Base-by-base conservation (phyloP, 257 asterid species). In the Jaltomata sinuosa region DNA sequence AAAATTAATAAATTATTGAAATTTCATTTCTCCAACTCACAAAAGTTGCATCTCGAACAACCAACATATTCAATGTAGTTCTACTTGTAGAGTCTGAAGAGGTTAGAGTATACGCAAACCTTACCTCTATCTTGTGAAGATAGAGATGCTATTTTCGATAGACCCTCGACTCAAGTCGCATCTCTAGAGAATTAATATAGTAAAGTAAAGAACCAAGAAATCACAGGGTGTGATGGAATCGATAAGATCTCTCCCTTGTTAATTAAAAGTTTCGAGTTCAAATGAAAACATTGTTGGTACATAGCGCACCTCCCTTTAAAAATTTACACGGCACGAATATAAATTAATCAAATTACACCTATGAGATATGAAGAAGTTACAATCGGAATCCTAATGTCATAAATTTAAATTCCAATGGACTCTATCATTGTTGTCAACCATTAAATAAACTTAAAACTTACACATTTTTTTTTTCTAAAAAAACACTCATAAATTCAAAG, bases 51-150 rank as follows among this genome's bases (percentile, higher is more conserved):
- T 10, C 65, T 57, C 65, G 15, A 9, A 57, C 31, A 9, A 55
- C n/a, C 64, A 55, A 55, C 14, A 54, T 8, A 8, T 55, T 5
- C 1, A 57, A 5, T 55, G 22, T n/a, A n/a, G 2, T 10, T n/a
- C 0, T 1, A 55, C 5, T 3, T n/a, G 0, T 55, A 0, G 15
- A 3, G 14, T 53, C 2, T 19, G 2, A 5, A 18, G 3, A 19
- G 25, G 5, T 0, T 19, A 5, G 8, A 2, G 1, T 8, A 0
- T 54, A 8, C 0, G 2, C 0, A 19, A 8, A 54, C 9, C 3
- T n/a, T 57, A 57, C 2, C 0, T n/a, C 6, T n/a, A 57, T 3
- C 3, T 9, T 57, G 1, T 57, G 6, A n/a, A 57, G 65, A 1
- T 9, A 55, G 15, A 57, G 7, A n/a, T 3, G 2, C 1, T 53